phyloP scores from a whole-genome alignment of 495 filamentous ascomycete species.

The Hypoxylon perforatum region DNA sequence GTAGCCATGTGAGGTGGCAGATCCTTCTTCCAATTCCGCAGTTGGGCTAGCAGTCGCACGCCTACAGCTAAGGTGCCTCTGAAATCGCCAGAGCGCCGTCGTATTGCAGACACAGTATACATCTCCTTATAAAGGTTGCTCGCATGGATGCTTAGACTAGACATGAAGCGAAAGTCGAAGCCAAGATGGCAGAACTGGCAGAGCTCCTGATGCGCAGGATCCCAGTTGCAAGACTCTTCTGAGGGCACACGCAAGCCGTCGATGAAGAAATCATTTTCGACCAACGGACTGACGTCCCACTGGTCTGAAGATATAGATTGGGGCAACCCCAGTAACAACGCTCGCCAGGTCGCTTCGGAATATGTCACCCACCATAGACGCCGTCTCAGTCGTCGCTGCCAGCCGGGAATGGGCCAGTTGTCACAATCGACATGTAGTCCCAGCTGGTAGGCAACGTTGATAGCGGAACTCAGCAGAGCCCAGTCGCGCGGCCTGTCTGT shows the following conservation, averaged over 20 bases:
- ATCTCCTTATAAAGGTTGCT: too few relatives aligned
- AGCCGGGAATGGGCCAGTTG: constrained; percentile 1
- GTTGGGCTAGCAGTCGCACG: too few relatives aligned
- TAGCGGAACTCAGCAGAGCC: constrained; percentile 51
- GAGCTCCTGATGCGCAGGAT: constrained; percentile 1
- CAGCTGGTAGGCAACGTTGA: constrained; percentile 45
- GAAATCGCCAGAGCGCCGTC: too few relatives aligned
- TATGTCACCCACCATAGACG: constrained; percentile 4
- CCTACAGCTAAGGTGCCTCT: too few relatives aligned
- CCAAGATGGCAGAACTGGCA: constrained; percentile 9
- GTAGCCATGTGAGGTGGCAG: too few relatives aligned
- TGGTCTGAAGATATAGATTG: constrained; percentile 17
- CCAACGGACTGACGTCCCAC: constrained; percentile 3
- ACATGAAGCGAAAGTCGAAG: constrained; percentile 4
- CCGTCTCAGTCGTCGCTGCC: constrained; percentile 4
- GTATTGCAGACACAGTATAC: too few relatives aligned
- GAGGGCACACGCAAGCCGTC: neutral
- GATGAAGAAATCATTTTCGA: constrained; percentile 1
- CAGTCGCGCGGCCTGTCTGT: constrained; percentile 43
- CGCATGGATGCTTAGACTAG: constrained; percentile 41
- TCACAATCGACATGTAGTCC: constrained; percentile 9
- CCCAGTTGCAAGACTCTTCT: constrained; percentile 1
- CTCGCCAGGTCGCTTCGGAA: constrained; percentile 3
- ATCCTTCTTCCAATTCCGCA: too few relatives aligned
- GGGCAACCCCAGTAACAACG: constrained; percentile 6